A percentile compares a stretch with the other conserved stretches of the same genome.
phyloP scores from a whole-genome alignment of 495 filamentous ascomycete species.

The Trichoderma gamsii region DNA sequence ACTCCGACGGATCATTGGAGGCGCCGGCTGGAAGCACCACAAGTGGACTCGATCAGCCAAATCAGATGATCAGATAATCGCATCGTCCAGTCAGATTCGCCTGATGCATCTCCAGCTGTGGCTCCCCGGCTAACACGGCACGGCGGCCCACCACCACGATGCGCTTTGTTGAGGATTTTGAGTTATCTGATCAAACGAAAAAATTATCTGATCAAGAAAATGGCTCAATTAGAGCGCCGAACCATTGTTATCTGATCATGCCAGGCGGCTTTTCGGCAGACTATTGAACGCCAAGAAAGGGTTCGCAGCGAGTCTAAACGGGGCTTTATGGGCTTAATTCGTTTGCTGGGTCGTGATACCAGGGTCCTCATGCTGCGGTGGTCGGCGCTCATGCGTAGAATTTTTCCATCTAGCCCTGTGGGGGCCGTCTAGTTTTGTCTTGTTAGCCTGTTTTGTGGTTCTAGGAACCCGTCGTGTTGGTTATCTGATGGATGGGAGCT shows the following conservation, averaged over 20 bases:
- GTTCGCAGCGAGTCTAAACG: not conserved
- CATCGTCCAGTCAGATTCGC: not conserved
- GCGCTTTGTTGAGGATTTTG: not conserved
- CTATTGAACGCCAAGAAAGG: conserved; percentile 6
- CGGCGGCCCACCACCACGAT: not conserved
- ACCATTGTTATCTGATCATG: not conserved
- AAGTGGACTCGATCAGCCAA: not conserved
- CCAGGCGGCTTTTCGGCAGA: not conserved
- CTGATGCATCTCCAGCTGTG: conserved; percentile 7
- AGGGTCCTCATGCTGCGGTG: not conserved
- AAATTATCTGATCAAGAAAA: conserved; percentile 9
- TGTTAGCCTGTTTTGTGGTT: no score
- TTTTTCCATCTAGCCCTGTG: conserved; percentile 8
- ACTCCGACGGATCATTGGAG: not conserved
- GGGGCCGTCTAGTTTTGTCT: not conserved
- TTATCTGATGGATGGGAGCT: not conserved
- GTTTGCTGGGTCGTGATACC: not conserved
- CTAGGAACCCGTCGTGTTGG: not conserved
- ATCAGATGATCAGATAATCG: conserved; percentile 13
- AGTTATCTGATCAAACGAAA: conserved; percentile 9
- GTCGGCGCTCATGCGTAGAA: not conserved
- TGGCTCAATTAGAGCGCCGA: conserved; percentile 7
- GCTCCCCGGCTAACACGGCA: conserved; percentile 10
- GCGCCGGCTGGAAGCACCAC: not conserved
- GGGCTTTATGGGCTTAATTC: not conserved